Evolutionary conservation across 2,329 filamentous ascomycete genomes (phyloP).

Genomic region (Daldinia sp.): DNA sequence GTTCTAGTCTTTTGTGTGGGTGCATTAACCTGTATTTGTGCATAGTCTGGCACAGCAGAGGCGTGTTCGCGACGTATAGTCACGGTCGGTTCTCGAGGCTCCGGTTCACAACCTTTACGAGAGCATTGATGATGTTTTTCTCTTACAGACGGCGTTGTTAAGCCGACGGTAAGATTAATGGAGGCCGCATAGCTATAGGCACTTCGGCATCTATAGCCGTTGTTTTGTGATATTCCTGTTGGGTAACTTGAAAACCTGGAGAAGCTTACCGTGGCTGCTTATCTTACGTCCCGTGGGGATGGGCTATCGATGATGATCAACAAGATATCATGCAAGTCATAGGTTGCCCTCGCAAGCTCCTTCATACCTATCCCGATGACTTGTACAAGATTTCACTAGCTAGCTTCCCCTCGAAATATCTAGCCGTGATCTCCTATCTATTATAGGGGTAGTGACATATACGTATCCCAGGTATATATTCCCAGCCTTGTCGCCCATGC

Average conservation of each 20-base stretch:
- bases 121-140: neutral
- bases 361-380: conserved; percentile 19
- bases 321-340: conserved; percentile 39
- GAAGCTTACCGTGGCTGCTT: conserved; percentile 27
- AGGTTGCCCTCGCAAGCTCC: conserved; percentile 23
- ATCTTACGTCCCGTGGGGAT: conserved; percentile 21
- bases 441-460: conserved; percentile 1
- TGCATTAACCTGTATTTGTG: conserved; percentile 25
- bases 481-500: conserved; percentile 7
- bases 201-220: conserved; percentile 27
- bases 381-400: conserved; percentile 12
- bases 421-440: neutral
- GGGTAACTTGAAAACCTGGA: conserved; percentile 14
- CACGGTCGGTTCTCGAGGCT: conserved; percentile 31
- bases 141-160: neutral
- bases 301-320: conserved; percentile 29
- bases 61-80: conserved; percentile 12
- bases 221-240: conserved; percentile 25
- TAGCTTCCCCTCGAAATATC: conserved; percentile 8
- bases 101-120: conserved; percentile 21
- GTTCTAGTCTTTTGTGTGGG: conserved; percentile 9
- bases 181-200: conserved; percentile 23
- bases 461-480: neutral
- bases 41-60: conserved; percentile 12
- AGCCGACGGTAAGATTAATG: conserved; percentile 30